Conservation (phyloP, 768 basidiomycete genomes). For the Sarcodon sp. region DNA sequence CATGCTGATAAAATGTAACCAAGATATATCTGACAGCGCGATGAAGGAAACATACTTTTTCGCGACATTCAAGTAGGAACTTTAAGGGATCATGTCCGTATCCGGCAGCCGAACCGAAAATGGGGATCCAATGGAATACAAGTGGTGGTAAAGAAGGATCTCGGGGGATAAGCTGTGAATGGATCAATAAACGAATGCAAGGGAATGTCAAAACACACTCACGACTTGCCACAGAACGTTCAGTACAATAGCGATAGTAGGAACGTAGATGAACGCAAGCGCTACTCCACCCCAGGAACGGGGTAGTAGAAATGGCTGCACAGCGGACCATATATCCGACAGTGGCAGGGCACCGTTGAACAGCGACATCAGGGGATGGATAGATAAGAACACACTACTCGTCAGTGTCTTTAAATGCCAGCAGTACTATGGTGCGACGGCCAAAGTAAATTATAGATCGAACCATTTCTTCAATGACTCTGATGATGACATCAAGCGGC, state of each 20-base stretch:
- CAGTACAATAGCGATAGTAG: slow-evolving; percentile 51
- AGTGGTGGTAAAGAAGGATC: slow-evolving; percentile 73
- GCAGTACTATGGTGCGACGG: too few relatives aligned
- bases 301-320: too few relatives aligned
- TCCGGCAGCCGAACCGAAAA: slow-evolving; percentile 75
- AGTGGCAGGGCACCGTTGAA: too few relatives aligned
- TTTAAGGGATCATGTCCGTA: slow-evolving; percentile 91
- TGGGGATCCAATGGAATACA: slow-evolving; percentile 88
- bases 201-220: slow-evolving; percentile 12
- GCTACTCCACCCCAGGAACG: too few relatives aligned
- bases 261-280: slow-evolving; percentile 45
- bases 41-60: slow-evolving; percentile 40
- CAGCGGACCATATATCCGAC: too few relatives aligned
- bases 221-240: slow-evolving; percentile 78
- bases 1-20: slow-evolving; percentile 44
- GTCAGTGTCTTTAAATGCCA: too few relatives aligned
- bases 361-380: too few relatives aligned
- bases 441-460: too few relatives aligned
- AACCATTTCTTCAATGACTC: too few relatives aligned
- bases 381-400: too few relatives aligned
- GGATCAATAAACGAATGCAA: not conserved
- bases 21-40: not conserved
- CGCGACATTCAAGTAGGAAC: slow-evolving; percentile 70
- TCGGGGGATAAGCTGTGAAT: slow-evolving; percentile 28
- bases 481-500: too few relatives aligned